Conservation (phyloP, 768 basidiomycete species). For the Sporobolomyces pararoseus region DNA sequence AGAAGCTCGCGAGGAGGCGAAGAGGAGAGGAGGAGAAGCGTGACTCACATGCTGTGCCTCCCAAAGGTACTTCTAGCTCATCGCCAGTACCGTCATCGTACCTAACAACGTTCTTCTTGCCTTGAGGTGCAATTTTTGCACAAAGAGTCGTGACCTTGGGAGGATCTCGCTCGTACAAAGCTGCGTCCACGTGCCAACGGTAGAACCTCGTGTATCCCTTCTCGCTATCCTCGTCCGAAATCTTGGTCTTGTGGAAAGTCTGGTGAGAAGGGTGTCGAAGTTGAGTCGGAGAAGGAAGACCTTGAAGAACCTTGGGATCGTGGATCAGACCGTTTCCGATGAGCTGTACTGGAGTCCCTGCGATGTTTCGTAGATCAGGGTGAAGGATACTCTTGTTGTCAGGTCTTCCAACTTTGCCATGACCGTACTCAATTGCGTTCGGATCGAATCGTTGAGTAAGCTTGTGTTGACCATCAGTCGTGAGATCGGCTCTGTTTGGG, state of each 20-base stretch:
- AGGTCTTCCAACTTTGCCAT: conserved; percentile 29
- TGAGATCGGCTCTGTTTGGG: conserved; percentile 26
- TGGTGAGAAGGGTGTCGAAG: conserved; percentile 82
- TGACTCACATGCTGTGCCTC: conserved; percentile 75
- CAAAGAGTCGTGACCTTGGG: conserved; percentile 83
- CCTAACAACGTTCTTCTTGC: conserved; percentile 55
- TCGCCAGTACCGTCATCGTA: conserved; percentile 73
- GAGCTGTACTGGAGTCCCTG: conserved; percentile 80
- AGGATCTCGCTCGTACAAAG: conserved; percentile 54
- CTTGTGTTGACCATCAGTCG: conserved; percentile 17
- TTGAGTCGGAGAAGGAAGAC: conserved; percentile 53
- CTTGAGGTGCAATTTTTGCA: conserved; percentile 67
- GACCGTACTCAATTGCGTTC: conserved; percentile 29
- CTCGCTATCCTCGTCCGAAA: conserved; percentile 69
- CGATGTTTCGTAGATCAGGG: conserved; percentile 85
- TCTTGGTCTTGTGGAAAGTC: conserved; percentile 76
- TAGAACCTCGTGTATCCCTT: conserved; percentile 82
- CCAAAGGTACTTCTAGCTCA: conserved; percentile 73
- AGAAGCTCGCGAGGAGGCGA: neutral
- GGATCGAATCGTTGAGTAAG: neutral
- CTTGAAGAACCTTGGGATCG: conserved; percentile 36
- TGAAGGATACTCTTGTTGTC: conserved; percentile 52
- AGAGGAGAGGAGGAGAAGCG: neutral
- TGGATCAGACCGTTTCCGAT: conserved; percentile 71
- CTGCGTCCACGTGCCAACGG: conserved; percentile 89